Base-by-base conservation (phyloP, 352 stramenopile species). In the Pythium monospermum region DNA sequence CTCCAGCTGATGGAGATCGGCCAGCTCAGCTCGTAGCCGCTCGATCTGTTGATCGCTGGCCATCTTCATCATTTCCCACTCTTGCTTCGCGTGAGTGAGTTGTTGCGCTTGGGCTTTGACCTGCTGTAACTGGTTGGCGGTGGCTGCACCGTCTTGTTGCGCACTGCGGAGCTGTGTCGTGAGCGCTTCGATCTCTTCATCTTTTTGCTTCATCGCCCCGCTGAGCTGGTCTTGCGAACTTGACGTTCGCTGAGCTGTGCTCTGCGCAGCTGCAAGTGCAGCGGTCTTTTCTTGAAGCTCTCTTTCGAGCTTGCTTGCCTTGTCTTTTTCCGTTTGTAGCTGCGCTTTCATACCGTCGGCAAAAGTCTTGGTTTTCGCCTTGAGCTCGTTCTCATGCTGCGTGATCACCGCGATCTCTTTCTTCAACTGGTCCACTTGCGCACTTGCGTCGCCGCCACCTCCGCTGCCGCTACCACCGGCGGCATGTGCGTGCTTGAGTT, bases 281-380 rank as follows among this genome's bases (percentile, higher is more conserved):
- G 63, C 61, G 0, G 28, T 56, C 32, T 73, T 83, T 3, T 73
- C 71, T 21, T 76, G 63, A 12, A 90, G 44, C 27, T 82, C 61
- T 8, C 65, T 66, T 60, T 90, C 79, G 4, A 87, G 58, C 3
- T 51, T 59, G 22, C 55, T 59, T 15, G 57, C 53, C 55, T 80
- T 83, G 16, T 85, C 62, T 37, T 85, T 85, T 46, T 91, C 80
- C 0, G 53, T 46, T 42, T 84, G 65, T 3, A 90, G 46, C 32
- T 90, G 76, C 27, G 61, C 59, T 48, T 80, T 86, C 66, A 90
- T 83, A 39, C 49, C 69, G 50, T 90, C 79, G 0, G 79, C 74
- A 40, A 85, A 87, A 12, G 67, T 62, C 51, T 90, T 90, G 40
- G 74, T 76, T 11, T 75, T 73, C n/a, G 61, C 54, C 44, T 87